Evolutionary conservation across 306 rosid species (phyloP).

Genomic region (Corylus americana): DNA sequence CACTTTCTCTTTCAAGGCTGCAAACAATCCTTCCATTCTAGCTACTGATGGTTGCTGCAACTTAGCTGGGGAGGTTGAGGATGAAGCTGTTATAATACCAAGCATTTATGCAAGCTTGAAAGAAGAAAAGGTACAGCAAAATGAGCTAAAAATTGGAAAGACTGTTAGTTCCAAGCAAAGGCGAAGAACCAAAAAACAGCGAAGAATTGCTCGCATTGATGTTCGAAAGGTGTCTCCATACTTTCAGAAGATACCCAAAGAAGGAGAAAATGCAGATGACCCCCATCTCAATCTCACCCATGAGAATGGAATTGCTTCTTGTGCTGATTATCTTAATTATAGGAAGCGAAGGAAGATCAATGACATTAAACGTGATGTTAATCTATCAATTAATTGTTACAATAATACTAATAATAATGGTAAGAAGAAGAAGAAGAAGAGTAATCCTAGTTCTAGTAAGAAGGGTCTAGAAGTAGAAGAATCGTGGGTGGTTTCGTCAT

Average conservation of each 20-base stretch:
- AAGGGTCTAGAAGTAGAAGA: neutral
- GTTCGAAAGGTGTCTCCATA: slow-evolving; percentile 26
- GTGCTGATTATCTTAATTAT: neutral
- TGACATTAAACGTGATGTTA: no score
- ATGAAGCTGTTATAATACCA: neutral
- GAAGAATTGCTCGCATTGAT: neutral
- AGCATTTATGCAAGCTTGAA: neutral
- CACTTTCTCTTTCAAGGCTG: neutral
- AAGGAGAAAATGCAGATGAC: neutral
- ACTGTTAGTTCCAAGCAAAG: neutral
- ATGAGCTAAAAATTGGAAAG: neutral
- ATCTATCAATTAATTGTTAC: neutral
- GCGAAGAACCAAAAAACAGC: neutral
- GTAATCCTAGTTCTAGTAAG: neutral
- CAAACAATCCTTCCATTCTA: neutral
- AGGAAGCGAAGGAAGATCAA: neutral
- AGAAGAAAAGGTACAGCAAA: neutral
- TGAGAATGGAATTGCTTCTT: neutral
- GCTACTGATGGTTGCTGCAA: neutral
- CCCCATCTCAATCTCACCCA: neutral
- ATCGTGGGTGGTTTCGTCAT: neutral
- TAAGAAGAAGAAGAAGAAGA: neutral
- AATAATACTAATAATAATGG: neutral
- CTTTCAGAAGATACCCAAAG: slow-evolving; percentile 18
- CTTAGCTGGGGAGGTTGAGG: neutral